Evolutionary conservation across 495 filamentous ascomycete species (phyloP), one percentile per base, ranked within the genome.

Genomic region (Corynascus novoguineensis): DNA sequence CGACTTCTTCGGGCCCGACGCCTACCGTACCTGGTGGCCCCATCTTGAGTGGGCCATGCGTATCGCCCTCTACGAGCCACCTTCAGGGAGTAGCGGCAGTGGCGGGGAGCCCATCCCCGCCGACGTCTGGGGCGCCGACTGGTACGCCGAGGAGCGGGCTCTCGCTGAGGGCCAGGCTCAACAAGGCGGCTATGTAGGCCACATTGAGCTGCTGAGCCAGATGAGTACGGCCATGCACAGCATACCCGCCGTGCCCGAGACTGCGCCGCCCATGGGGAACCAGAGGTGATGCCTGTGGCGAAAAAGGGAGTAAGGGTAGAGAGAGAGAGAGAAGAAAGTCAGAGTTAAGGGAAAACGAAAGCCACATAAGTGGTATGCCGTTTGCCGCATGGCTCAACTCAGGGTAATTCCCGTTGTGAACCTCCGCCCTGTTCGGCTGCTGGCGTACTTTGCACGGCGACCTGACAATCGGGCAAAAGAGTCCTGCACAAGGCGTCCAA

Each of bases 11-110:
- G 68, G 69, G 1, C 62, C 68, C 3, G 68, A 72, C 21, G 64
- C 66, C 15, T 70, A 72, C 42, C 55, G 64, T 17, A 69, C 75
- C 44, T 83, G 79, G 79, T 81, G 76, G 79, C 72, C 73, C 10
- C 77, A 77, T 55, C 71, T 83, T 49, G 77, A 80, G 45, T 83
- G 80, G 80, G 73, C 80, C 1, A 59, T 81, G 58, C 71, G 71
- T 21, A 75, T 83, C 58, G 78, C 75, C 1, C 54, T 78, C 28
- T 77, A 71, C 56, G 74, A 77, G 32, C 53, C 55, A 15, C 49
- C 55, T 5, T 1, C 41, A 0, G 34, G 14, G 11, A n/a, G 42
- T 7, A 11, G 17, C 21, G 34, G 34, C 6, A 17, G 17, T 4
- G n/a, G 21, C 65, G 66, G 22, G 60, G 64, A 56, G 25, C 58